phyloP scores from a whole-genome alignment of 441 rosid species.

The Aquilaria agallochum region DNA sequence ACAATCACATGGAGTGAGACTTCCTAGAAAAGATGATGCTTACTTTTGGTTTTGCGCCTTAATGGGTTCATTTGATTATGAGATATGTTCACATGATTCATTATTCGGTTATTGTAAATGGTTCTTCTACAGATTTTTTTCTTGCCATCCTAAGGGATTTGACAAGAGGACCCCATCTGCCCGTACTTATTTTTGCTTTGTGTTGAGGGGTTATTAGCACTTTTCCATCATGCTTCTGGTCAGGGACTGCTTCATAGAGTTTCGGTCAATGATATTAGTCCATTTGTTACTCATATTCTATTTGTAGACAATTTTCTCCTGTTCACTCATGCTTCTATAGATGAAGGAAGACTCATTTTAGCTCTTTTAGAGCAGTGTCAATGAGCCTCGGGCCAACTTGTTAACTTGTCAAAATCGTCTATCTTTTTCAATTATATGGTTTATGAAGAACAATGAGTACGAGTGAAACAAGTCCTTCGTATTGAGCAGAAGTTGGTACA shows the following conservation, averaged over 20 bases:
- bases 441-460: no score
- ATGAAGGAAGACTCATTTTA: no score
- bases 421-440: no score
- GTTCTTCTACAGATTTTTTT: background rate
- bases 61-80: background rate
- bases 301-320: no score
- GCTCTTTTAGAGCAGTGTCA: no score
- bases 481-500: no score
- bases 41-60: background rate
- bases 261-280: no score
- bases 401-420: no score
- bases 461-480: no score
- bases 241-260: background rate
- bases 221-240: background rate
- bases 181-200: background rate
- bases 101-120: background rate
- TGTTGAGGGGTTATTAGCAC: background rate
- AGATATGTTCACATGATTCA: background rate
- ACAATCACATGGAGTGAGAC: background rate
- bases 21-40: background rate
- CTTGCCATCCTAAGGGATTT: background rate
- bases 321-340: no score
- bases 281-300: no score
- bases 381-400: no score
- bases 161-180: background rate